A percentile compares a stretch with the other conserved stretches of the same genome.
Conservation (phyloP, 2,329 filamentous ascomycete genomes). For the Aspergillus sp. region DNA sequence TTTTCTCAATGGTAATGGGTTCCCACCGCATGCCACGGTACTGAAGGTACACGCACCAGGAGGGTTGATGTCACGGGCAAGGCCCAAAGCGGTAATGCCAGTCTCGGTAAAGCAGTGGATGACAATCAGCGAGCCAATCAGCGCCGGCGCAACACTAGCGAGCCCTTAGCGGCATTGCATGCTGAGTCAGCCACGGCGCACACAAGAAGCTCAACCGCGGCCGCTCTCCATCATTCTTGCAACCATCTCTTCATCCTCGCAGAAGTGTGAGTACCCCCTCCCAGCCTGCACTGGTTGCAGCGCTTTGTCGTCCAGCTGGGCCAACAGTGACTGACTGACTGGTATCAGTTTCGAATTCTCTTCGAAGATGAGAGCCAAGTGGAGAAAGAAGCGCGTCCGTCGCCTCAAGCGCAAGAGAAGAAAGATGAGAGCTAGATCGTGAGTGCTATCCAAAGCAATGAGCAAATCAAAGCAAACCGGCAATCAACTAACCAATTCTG, state of each 20-base stretch:
- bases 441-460: conserved; percentile 48
- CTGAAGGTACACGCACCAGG: conserved; percentile 9
- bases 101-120: conserved; percentile 24
- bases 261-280: conserved; percentile 42
- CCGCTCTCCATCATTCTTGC: conserved; percentile 39
- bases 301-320: not conserved
- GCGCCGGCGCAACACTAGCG: conserved; percentile 21
- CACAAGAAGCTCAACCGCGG: conserved; percentile 41
- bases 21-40: conserved; percentile 6
- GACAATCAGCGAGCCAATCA: conserved; percentile 20
- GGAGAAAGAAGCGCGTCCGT: conserved; percentile 99
- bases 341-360: conserved; percentile 35
- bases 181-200: conserved; percentile 45
- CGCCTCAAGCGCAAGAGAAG: conserved; percentile 99
- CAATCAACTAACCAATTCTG: conserved; percentile 36
- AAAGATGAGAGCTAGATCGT: conserved; percentile 99
- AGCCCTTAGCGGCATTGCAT: conserved; percentile 31
- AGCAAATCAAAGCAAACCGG: conserved; percentile 3
- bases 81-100: conserved; percentile 13
- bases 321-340: conserved; percentile 20
- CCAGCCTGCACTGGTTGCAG: conserved; percentile 3
- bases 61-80: conserved; percentile 7
- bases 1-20: not conserved
- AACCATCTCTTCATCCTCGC: conserved; percentile 49
- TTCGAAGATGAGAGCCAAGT: conserved; percentile 84